phyloP scores from a whole-genome alignment of 1,284 basidiomycete species.

The Termitomyces sp. region DNA sequence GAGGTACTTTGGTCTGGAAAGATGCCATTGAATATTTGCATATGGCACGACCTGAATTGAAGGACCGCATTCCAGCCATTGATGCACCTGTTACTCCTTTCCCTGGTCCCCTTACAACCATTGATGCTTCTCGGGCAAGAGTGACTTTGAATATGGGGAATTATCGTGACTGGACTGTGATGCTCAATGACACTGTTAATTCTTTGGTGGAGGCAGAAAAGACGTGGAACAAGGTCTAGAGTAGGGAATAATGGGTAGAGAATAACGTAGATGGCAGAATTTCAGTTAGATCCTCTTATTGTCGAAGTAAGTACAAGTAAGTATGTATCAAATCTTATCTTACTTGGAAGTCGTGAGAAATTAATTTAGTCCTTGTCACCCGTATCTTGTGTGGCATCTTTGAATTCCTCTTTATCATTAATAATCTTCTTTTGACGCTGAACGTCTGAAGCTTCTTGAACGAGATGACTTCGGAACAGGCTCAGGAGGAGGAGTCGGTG shows the following conservation, averaged over 20 bases:
- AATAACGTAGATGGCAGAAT: constrained; percentile 36
- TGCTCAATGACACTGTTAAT: constrained; percentile 27
- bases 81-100: constrained; percentile 11
- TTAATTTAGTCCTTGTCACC: too few relatives aligned
- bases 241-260: constrained; percentile 19
- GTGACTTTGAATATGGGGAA: constrained; percentile 24
- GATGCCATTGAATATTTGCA: constrained; percentile 28
- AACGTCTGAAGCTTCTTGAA: not conserved
- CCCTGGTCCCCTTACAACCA: constrained; percentile 13
- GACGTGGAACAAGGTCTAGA: constrained; percentile 15
- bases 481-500: constrained; percentile 30
- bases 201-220: constrained; percentile 27
- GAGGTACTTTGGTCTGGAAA: constrained; percentile 26
- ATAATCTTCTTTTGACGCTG: not conserved
- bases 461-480: constrained; percentile 19
- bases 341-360: not conserved
- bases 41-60: constrained; percentile 25
- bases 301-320: constrained; percentile 36
- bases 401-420: not conserved
- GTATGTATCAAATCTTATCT: too few relatives aligned
- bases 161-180: constrained; percentile 28
- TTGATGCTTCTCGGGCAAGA: constrained; percentile 26
- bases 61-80: constrained; percentile 24
- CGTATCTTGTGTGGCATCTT: not conserved
- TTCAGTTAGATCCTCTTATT: constrained; percentile 42